Conservation (phyloP, 148 eudicot species). For the Suaeda aralocaspica region DNA sequence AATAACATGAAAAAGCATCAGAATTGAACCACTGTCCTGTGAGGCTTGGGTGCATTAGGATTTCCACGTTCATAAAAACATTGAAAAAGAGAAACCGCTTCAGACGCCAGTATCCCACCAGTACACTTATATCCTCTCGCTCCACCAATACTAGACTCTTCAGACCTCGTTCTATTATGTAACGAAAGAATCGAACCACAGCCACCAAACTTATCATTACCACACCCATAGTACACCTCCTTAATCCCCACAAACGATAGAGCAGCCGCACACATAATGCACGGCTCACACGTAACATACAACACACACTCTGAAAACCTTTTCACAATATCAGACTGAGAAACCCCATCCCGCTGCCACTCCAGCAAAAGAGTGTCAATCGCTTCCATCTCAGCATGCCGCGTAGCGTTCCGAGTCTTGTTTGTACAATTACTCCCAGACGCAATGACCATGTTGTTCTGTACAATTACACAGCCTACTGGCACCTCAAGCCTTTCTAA, state of each 20-base stretch:
- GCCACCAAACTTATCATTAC: slow-evolving; percentile 92
- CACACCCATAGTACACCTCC: slow-evolving; percentile 86
- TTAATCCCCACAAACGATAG: slow-evolving; percentile 77
- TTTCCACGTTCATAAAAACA: slow-evolving; percentile 89
- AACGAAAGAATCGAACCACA: slow-evolving; percentile 87
- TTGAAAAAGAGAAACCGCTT: slow-evolving; percentile 68
- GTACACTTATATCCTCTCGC: slow-evolving; percentile 56
- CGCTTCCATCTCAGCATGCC: slow-evolving; percentile 96
- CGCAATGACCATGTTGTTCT: slow-evolving; percentile 56
- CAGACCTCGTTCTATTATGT: slow-evolving; percentile 43
- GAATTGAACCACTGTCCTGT: slow-evolving; percentile 46
- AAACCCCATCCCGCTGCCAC: slow-evolving; percentile 62
- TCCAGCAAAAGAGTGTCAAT: slow-evolving; percentile 58
- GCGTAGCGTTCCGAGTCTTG: slow-evolving; percentile 82
- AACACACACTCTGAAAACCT: slow-evolving; percentile 59
- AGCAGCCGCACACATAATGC: slow-evolving; percentile 96
- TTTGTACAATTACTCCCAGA: slow-evolving; percentile 78
- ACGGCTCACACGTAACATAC: slow-evolving; percentile 96
- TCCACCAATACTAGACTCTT: slow-evolving; percentile 17
- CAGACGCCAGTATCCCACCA: slow-evolving; percentile 80
- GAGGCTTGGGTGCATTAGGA: slow-evolving; percentile 95
- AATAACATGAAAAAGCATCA: neutral
- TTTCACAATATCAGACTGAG: slow-evolving; percentile 44
- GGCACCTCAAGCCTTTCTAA: slow-evolving; percentile 82
- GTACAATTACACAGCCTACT: slow-evolving; percentile 77